phyloP scores from a whole-genome alignment of 176 grass and related monocot genomes.

The Oryza glumipatula region DNA sequence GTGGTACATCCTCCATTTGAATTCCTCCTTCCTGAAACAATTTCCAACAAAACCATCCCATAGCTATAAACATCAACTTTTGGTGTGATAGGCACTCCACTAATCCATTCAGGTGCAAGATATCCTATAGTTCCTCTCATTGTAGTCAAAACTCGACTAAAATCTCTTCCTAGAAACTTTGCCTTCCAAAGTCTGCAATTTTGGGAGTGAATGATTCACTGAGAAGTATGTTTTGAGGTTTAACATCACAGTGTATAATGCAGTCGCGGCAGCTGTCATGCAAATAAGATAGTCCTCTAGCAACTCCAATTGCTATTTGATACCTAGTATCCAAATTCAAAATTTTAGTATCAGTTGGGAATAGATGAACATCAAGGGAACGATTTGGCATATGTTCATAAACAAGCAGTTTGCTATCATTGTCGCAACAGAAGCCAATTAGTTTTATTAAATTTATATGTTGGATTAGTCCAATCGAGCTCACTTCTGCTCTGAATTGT shows the following conservation, averaged over 20 bases:
- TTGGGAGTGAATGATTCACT: slow-evolving; percentile 16
- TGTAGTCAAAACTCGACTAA: too few species aligned
- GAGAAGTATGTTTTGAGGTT: slow-evolving; percentile 32
- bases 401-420: slow-evolving; percentile 15
- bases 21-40: too few species aligned
- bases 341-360: not conserved
- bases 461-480: slow-evolving; percentile 29
- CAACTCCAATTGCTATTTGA: slow-evolving; percentile 50
- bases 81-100: too few species aligned
- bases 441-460: slow-evolving; percentile 39
- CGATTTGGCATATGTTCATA: slow-evolving; percentile 26
- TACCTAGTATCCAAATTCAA: slow-evolving; percentile 53
- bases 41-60: too few species aligned
- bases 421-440: slow-evolving; percentile 25
- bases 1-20: too few species aligned
- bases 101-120: too few species aligned
- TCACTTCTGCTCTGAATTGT: slow-evolving; percentile 39
- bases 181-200: slow-evolving; percentile 41
- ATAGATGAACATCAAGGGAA: slow-evolving; percentile 35
- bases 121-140: too few species aligned
- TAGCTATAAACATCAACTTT: too few species aligned
- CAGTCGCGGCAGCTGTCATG: slow-evolving; percentile 59
- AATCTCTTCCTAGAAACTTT: not conserved
- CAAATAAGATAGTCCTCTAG: slow-evolving; percentile 54
- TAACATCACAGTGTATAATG: slow-evolving; percentile 42